Percentiles rank a stretch among this genome's conserved stretches.
phyloP scores from a whole-genome alignment of 805 yeast genomes.

The Pichia californica region DNA sequence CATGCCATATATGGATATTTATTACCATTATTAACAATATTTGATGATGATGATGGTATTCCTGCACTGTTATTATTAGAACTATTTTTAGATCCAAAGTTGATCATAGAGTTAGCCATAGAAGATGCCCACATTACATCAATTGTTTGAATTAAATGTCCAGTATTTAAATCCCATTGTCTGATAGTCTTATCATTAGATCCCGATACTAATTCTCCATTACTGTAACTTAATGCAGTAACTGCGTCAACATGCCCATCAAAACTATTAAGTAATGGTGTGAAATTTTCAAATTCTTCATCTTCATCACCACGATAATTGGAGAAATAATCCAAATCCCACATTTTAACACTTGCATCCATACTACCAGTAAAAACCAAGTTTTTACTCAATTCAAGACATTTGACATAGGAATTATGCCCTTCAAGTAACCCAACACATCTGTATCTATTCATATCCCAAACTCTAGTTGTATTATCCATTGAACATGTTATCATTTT shows the following conservation, averaged over 20 bases:
- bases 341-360: constrained; percentile 57
- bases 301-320: not conserved
- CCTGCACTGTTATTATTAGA: constrained; percentile 11
- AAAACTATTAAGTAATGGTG: constrained; percentile 41
- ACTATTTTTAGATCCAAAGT: constrained; percentile 7
- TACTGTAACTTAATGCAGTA: constrained; percentile 53
- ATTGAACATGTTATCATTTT: constrained; percentile 69
- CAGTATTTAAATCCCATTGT: constrained; percentile 67
- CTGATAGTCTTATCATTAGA: constrained; percentile 67
- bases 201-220: constrained; percentile 54
- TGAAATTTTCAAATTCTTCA: constrained; percentile 3
- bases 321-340: constrained; percentile 40
- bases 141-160: constrained; percentile 62
- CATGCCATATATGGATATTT: constrained; percentile 50
- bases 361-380: constrained; percentile 49
- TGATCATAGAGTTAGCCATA: constrained; percentile 19
- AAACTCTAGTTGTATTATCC: constrained; percentile 73
- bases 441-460: constrained; percentile 65
- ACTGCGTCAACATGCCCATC: constrained; percentile 64
- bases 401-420: constrained; percentile 51
- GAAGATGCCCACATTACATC: constrained; percentile 59
- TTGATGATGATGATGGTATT: not conserved
- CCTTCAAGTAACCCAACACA: constrained; percentile 50
- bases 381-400: constrained; percentile 47
- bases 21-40: constrained; percentile 9